These are phyloP conservation scores for Trichoderma pleuroti DNA, from an alignment of 2,329 filamentous ascomycete genomes.

Conservation along the genomic window DNA sequence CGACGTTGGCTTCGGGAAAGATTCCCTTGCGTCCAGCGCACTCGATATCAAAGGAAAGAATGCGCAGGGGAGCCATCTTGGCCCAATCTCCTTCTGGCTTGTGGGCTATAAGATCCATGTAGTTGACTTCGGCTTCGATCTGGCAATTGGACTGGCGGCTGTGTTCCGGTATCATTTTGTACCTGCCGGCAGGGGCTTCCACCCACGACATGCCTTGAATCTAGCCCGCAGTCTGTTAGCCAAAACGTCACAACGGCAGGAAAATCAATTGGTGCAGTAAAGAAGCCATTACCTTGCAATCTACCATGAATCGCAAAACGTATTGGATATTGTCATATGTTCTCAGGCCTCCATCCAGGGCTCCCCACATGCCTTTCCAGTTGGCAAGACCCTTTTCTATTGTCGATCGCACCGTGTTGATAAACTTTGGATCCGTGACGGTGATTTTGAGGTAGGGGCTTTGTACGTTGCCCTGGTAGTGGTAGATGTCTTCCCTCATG, in stretches of 20 bases:
- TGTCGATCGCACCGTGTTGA: conserved; percentile 68
- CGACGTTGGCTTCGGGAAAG: conserved; percentile 86
- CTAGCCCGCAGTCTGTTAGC: conserved; percentile 35
- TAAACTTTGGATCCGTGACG: conserved; percentile 82
- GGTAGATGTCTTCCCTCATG: conserved; percentile 86
- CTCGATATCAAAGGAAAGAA: conserved; percentile 97
- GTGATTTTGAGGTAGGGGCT: conserved; percentile 92
- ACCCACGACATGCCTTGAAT: conserved; percentile 98
- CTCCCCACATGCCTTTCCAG: conserved; percentile 87
- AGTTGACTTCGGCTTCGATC: conserved; percentile 85
- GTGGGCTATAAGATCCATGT: conserved; percentile 80
- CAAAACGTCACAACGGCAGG: background rate
- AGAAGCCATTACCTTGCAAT: conserved; percentile 67
- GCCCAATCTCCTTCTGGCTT: conserved; percentile 91
- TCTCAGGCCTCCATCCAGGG: conserved; percentile 64
- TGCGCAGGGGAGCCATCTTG: conserved; percentile 91
- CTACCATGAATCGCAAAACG: conserved; percentile 94
- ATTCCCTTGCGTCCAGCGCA: conserved; percentile 96
- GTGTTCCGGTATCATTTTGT: conserved; percentile 62
- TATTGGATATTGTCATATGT: conserved; percentile 98
- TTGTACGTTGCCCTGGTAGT: conserved; percentile 89
- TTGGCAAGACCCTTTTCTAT: conserved; percentile 78
- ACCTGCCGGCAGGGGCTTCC: conserved; percentile 72
- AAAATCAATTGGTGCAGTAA: background rate
- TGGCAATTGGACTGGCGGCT: conserved; percentile 88